Evolutionary conservation across 495 filamentous ascomycete genomes (phyloP).

Genomic region (Penicillium samsonianum): DNA sequence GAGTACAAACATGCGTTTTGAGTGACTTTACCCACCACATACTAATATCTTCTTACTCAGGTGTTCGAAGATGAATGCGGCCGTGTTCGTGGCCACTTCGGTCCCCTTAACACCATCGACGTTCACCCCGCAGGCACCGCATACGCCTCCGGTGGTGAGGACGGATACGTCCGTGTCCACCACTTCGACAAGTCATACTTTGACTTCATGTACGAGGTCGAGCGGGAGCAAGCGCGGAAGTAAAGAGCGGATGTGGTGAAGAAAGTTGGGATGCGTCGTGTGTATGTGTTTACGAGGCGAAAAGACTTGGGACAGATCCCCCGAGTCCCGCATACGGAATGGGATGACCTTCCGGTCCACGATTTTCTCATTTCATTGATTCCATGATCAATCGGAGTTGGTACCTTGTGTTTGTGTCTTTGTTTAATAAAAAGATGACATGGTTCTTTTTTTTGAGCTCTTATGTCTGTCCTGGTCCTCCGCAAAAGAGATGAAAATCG

Average conservation of each 20-base stretch:
- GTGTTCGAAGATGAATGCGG: conserved; percentile 98
- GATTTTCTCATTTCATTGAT: conserved; percentile 46
- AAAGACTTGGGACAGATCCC: conserved; percentile 29
- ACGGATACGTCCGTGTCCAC: conserved; percentile 97
- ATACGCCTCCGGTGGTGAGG: conserved; percentile 93
- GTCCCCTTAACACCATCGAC: conserved; percentile 86
- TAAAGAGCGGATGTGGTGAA: conserved; percentile 29
- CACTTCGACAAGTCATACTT: conserved; percentile 98
- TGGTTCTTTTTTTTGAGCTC: conserved; percentile 29
- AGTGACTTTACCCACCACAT: not conserved
- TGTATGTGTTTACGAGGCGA: conserved; percentile 49
- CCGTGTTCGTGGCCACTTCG: conserved; percentile 94
- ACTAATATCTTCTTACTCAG: not conserved
- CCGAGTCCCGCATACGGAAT: conserved; percentile 37
- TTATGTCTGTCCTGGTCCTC: conserved; percentile 17
- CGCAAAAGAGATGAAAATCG: conserved; percentile 26
- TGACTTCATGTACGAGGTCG: conserved; percentile 98
- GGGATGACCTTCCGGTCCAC: conserved; percentile 42
- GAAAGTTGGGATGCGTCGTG: conserved; percentile 32
- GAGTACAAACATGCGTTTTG: not conserved
- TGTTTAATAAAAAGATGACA: conserved; percentile 47
- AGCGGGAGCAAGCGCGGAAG: conserved; percentile 63
- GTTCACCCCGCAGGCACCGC: conserved; percentile 86
- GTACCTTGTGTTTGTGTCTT: conserved; percentile 42
- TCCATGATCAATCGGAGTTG: conserved; percentile 53